Base-by-base conservation (phyloP, 2,329 filamentous ascomycete genomes). In the Coleophoma cylindrospora region DNA sequence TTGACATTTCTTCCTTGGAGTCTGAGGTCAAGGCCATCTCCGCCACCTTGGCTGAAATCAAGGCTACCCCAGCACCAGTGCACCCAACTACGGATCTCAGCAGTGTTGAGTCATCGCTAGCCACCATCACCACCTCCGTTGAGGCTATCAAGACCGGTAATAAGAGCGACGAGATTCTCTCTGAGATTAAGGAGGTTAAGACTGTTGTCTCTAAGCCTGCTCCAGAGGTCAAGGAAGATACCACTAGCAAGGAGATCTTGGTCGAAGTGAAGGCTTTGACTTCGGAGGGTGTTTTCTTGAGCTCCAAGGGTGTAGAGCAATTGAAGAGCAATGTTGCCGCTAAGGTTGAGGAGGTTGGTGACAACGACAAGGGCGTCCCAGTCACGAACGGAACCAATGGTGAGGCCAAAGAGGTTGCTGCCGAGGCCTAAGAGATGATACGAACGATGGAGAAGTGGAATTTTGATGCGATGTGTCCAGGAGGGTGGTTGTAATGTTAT, bases 1-100 rank as follows among this genome's bases (percentile, higher is more conserved):
- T 51, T 9, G 59, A 59, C 45, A 46, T 61, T 9, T 46, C 56
- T 27, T 36, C 49, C 14, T 21, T 60, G 13, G 56, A 59, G 41
- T 33, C 48, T 1, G 50, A 51, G 40, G 50, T 32, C 48, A 57
- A 32, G 50, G 45, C 9, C 46, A 57, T 40, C 21, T n/a, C 51
- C 34, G 37, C 49, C 8, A 34, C 40, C 19, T 19, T 61, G 15
- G 47, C 50, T 8, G 54, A 60, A 27, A 51, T 62, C 11, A 60
- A 61, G 44, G 27, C 52, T 19, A 47, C 53, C 14, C 27, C 36
- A 40, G 27, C 21, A 14, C 21, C 46, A 5, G 46, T 33, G 15
- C 22, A 22, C 12, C 19, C 22, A 33, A 21, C 41, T 3, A 44
- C 41, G 12, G 41, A 44, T 27, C 22, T 44, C 19, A 32, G 21